Evolutionary conservation across 768 basidiomycete genomes (phyloP), one percentile per base, ranked within the genome.

Genomic region (Polyporus arcularius): DNA sequence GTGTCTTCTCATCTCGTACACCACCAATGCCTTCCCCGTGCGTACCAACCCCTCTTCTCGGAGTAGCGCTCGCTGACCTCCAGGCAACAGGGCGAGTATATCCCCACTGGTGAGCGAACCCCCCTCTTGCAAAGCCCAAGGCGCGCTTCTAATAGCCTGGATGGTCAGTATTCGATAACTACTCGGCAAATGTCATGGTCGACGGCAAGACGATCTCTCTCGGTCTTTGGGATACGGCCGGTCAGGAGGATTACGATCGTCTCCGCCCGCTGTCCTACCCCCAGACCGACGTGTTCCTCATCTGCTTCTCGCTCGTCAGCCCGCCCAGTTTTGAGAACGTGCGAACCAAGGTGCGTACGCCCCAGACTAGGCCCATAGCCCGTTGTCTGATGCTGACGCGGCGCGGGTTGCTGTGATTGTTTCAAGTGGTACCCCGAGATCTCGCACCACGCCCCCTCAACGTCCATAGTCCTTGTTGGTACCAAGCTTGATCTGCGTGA

Each of bases 161-260:
- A 49, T 53, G 31, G n/a, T 21, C 72, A 89, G 97, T 99, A 42
- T 99, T 98, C 74, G 97, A 98, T 79, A 98, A 98, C 80, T 98
- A 97, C 73, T 95, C 93, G 57, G 95, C 94, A 61, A 96, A 96
- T 77, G 96, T 99, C 57, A 94, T 98, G 89, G 97, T 99, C 49
- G 97, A 99, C 70, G 94, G 94, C 68, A 96, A 96, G 82, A 97
- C 97, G 54, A 96, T 98, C 71, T 97, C 94, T 62, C 87, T 98
- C 58, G 96, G 96, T 52, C 81, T 99, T 58, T 99, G 97, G 97
- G 97, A 99, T 84, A 99, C 97, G n/a, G 97, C 97, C 39, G 97
- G 97, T 67, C 97, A 99, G 78, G 97, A 99, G 76, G 96, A 99
- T 80, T 99, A 96, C 73, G 94, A 96, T 78, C 90, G 97, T 46